These are phyloP conservation scores for Naganishia friedmannii DNA, from an alignment of 768 basidiomycete genomes.

Conservation along the genomic window DNA sequence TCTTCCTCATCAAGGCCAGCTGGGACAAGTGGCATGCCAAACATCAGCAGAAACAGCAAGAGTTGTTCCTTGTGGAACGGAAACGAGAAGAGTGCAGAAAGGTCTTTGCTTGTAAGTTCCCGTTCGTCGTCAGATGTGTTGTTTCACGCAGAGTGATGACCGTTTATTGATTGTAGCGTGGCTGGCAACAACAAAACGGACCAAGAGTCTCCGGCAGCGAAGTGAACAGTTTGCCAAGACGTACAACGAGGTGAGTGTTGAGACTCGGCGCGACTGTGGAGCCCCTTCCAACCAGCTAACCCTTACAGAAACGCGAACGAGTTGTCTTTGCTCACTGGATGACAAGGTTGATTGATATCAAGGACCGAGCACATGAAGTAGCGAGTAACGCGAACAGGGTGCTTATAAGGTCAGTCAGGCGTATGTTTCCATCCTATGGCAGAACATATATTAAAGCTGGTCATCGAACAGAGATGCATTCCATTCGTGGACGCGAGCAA, in stretches of 20 bases:
- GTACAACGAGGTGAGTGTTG: neutral
- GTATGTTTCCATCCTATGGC: neutral
- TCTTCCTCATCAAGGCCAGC: constrained; percentile 17
- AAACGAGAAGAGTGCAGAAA: constrained; percentile 18
- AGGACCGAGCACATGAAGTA: constrained; percentile 5
- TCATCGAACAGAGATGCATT: constrained; percentile 16
- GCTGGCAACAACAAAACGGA: constrained; percentile 1
- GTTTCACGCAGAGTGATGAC: neutral
- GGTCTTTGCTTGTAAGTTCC: neutral
- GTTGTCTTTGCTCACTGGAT: constrained; percentile 19
- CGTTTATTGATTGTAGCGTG: neutral
- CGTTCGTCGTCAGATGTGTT: too few species aligned
- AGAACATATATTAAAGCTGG: too few species aligned
- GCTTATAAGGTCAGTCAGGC: constrained; percentile 8
- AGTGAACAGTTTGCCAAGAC: neutral
- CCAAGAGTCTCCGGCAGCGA: constrained; percentile 7
- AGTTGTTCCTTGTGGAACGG: constrained; percentile 19
- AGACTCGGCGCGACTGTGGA: too few species aligned
- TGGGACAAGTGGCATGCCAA: constrained; percentile 21
- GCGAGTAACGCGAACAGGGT: neutral
- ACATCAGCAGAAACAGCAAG: constrained; percentile 17
- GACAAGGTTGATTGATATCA: constrained; percentile 7
- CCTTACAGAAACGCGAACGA: constrained; percentile 2
- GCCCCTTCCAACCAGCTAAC: neutral
- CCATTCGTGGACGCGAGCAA: constrained; percentile 25